Evolutionary conservation across 2,329 filamentous ascomycete genomes (phyloP).

Genomic region (Xylariaceae sp.): DNA sequence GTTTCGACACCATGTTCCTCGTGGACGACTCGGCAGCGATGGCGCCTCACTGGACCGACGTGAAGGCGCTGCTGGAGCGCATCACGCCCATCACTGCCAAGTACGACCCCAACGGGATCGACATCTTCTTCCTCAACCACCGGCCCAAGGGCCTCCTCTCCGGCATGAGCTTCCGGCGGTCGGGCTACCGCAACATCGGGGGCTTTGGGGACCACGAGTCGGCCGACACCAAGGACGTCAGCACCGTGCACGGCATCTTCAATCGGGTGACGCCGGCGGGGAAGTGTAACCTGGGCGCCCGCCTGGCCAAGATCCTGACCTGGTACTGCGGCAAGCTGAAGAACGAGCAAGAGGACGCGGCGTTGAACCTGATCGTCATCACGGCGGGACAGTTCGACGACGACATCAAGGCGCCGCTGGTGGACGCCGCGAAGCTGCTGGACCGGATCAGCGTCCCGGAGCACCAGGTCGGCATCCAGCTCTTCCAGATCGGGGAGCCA

Average conservation of each 20-base stretch:
- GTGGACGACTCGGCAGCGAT: slow-evolving; percentile 70
- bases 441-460: slow-evolving; percentile 15
- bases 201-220: neutral
- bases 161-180: slow-evolving; percentile 1
- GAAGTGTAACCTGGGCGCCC: slow-evolving; percentile 3
- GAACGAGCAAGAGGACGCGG: slow-evolving; percentile 2
- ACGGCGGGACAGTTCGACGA: slow-evolving; percentile 11
- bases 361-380: slow-evolving; percentile 6
- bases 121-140: slow-evolving; percentile 55
- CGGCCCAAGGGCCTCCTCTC: slow-evolving; percentile 6
- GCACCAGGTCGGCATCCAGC: slow-evolving; percentile 19
- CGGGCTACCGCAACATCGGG: slow-evolving; percentile 6
- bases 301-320: slow-evolving; percentile 4
- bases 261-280: slow-evolving; percentile 1
- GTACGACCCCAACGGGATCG: slow-evolving; percentile 64
- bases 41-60: slow-evolving; percentile 59
- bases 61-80: slow-evolving; percentile 52
- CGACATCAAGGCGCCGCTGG: slow-evolving; percentile 14
- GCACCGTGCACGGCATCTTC: slow-evolving; percentile 3
- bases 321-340: slow-evolving; percentile 5
- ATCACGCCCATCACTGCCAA: slow-evolving; percentile 65
- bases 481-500: slow-evolving; percentile 16
- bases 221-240: slow-evolving; percentile 1
- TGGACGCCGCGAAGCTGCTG: slow-evolving; percentile 13
- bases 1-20: slow-evolving; percentile 66